A percentile compares a stretch with the other conserved stretches of the same genome.
These are phyloP conservation scores for Garcileccinum viscosum DNA, from an alignment of 1,284 basidiomycete genomes.

Conservation along the genomic window DNA sequence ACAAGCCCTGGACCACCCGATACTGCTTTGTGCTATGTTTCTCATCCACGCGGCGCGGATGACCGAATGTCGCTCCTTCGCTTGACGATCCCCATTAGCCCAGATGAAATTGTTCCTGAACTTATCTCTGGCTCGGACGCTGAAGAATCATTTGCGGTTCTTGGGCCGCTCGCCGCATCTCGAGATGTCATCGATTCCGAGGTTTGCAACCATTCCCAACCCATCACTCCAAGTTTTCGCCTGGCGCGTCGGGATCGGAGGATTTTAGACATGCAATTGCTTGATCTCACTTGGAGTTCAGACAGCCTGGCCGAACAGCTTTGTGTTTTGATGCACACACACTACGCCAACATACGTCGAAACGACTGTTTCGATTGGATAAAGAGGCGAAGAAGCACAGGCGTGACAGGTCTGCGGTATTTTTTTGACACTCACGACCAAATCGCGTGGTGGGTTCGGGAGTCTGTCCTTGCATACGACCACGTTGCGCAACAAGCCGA, in stretches of 20 bases:
- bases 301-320: slow-evolving; percentile 69
- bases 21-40: slow-evolving; percentile 27
- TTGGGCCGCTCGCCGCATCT: slow-evolving; percentile 16
- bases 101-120: slow-evolving; percentile 38
- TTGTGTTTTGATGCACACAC: slow-evolving; percentile 59
- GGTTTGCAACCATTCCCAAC: slow-evolving; percentile 24
- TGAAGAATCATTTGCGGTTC: slow-evolving; percentile 29
- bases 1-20: slow-evolving; percentile 18
- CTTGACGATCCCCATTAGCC: slow-evolving; percentile 49
- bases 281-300: slow-evolving; percentile 61
- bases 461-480: slow-evolving; percentile 60
- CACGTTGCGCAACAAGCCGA: slow-evolving; percentile 59
- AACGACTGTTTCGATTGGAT: slow-evolving; percentile 68
- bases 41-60: slow-evolving; percentile 46
- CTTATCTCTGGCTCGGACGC: slow-evolving; percentile 40
- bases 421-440: slow-evolving; percentile 70
- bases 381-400: slow-evolving; percentile 45
- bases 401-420: slow-evolving; percentile 51
- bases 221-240: slow-evolving; percentile 13
- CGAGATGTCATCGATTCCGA: background rate
- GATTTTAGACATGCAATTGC: background rate
- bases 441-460: slow-evolving; percentile 70
- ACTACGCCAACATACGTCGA: slow-evolving; percentile 64
- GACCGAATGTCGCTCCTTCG: slow-evolving; percentile 47
- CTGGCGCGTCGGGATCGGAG: slow-evolving; percentile 1